Percentiles rank a stretch among this genome's conserved stretches.
Evolutionary conservation across 305 asterid species (phyloP).

Genomic region (Solanum hybrid): DNA sequence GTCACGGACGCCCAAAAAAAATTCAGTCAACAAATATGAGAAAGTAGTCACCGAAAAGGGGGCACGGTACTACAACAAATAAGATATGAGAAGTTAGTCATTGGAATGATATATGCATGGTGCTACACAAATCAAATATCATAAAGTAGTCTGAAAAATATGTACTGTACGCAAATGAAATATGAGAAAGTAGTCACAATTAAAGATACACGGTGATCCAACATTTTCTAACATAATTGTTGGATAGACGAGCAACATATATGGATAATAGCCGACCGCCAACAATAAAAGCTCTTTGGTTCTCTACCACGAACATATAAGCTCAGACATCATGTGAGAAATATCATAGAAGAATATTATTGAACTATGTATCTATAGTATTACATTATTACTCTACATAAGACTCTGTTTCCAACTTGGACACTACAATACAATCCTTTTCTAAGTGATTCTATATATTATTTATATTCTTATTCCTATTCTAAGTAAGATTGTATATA

Average conservation of each 20-base stretch:
- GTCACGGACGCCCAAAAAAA: no score
- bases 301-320: not conserved
- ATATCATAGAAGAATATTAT: not conserved
- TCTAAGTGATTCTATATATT: no score
- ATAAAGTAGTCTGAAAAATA: not conserved
- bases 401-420: not conserved
- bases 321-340: not conserved
- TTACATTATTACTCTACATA: not conserved
- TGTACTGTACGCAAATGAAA: not conserved
- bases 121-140: not conserved
- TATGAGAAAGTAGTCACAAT: not conserved
- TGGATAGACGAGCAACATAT: not conserved
- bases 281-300: not conserved
- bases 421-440: not conserved
- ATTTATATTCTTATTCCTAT: not conserved
- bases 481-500: not conserved
- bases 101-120: not conserved
- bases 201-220: not conserved
- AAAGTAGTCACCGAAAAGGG: not conserved
- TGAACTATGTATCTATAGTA: not conserved
- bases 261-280: not conserved
- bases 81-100: not conserved
- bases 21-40: not conserved
- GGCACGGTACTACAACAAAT: not conserved
- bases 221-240: not conserved